A percentile compares a stretch with the other conserved stretches of the same genome.
These are phyloP conservation scores for Saccharomycopsis crataegensis DNA, from an alignment of 1,139 yeast species.

Conservation along the genomic window DNA sequence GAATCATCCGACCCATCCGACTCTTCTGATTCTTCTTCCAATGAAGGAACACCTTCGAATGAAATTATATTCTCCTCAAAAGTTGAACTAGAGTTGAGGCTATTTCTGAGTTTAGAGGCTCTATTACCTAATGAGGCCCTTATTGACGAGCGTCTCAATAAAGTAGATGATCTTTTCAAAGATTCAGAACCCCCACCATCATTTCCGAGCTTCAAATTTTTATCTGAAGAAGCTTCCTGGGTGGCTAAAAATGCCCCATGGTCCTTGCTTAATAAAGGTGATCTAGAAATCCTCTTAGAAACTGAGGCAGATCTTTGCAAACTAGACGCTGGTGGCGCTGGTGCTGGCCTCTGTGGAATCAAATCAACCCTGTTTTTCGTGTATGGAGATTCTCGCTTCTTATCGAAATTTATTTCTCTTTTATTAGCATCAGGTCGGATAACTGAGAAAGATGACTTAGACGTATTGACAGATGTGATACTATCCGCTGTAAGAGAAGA, in stretches of 20 bases:
- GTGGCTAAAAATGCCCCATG: background rate
- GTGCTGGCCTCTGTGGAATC: slow-evolving; percentile 65
- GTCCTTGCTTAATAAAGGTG: slow-evolving; percentile 2
- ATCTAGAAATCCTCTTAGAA: slow-evolving; percentile 4
- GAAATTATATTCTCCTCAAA: slow-evolving; percentile 62
- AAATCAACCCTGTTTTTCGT: slow-evolving; percentile 31
- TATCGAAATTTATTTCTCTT: slow-evolving; percentile 74
- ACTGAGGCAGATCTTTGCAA: slow-evolving; percentile 15
- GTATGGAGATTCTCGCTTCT: slow-evolving; percentile 70
- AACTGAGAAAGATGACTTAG: slow-evolving; percentile 47
- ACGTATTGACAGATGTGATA: background rate
- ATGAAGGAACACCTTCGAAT: slow-evolving; percentile 64
- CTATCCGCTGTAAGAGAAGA: background rate
- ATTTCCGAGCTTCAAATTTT: background rate
- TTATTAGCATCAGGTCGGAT: slow-evolving; percentile 48
- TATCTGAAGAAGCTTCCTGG: background rate
- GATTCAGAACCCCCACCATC: background rate
- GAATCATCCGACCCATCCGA: slow-evolving; percentile 36
- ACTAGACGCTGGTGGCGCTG: slow-evolving; percentile 41
- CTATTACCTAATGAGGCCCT: background rate
- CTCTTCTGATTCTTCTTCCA: slow-evolving; percentile 38
- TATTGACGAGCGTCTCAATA: background rate
- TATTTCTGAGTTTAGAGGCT: background rate
- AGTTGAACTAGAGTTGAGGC: background rate
- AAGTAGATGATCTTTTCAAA: slow-evolving; percentile 4